Percentiles rank a stretch among this genome's conserved stretches.
Evolutionary conservation across 257 asterid genomes (phyloP).

Genomic region (Gynochthodes officinalis): DNA sequence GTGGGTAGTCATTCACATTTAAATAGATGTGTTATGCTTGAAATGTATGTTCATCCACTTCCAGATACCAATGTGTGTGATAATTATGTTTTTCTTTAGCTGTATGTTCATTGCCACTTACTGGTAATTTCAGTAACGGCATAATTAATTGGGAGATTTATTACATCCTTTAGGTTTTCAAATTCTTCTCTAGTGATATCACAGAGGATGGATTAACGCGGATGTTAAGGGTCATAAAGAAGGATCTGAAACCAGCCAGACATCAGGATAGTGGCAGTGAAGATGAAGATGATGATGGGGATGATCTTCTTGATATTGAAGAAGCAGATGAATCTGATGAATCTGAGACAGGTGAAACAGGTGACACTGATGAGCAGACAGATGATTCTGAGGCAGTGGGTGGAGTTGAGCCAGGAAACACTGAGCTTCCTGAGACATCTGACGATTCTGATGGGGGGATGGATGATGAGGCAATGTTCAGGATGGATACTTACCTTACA

Average conservation of each 20-base stretch:
- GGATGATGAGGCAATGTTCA: conserved; percentile 96
- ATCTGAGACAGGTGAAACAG: conserved; percentile 80
- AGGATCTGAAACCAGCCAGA: conserved; percentile 88
- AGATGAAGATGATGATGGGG: conserved; percentile 64
- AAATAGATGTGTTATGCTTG: neutral
- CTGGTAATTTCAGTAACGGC: neutral
- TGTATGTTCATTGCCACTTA: neutral
- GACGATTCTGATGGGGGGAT: conserved; percentile 88
- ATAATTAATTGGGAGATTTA: neutral
- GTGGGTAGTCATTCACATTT: neutral
- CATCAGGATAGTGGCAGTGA: conserved; percentile 59
- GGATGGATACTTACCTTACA: conserved; percentile 76
- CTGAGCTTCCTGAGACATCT: conserved; percentile 60
- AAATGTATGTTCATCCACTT: neutral
- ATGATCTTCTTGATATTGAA: conserved; percentile 79
- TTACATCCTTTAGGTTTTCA: conserved; percentile 59
- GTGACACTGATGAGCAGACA: conserved; percentile 62
- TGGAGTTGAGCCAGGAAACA: conserved; percentile 36
- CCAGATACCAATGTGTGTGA: neutral
- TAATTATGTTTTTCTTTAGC: neutral
- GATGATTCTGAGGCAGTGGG: conserved; percentile 77
- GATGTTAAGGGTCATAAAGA: conserved; percentile 83
- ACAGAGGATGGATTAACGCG: conserved; percentile 81
- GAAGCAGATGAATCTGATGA: conserved; percentile 85
- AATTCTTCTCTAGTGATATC: conserved; percentile 55